Evolutionary conservation across 1,284 basidiomycete genomes (phyloP), one percentile per base, ranked within the genome.

Genomic region (Heterobasidion annosum): DNA sequence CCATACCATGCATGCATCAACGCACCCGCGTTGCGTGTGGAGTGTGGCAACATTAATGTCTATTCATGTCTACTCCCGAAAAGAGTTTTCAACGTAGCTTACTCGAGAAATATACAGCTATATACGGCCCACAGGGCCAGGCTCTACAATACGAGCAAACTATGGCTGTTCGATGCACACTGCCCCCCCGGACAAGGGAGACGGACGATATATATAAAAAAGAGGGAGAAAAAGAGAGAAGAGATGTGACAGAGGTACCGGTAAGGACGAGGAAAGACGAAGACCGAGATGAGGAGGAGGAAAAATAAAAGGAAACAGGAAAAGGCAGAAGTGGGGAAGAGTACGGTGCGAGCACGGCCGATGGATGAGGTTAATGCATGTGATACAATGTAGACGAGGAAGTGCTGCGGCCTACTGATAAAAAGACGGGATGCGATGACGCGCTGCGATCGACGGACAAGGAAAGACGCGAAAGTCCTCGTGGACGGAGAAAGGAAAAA

Each of bases 341-440:
- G 37, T 37, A 15, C 32, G 57, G 40, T 42, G 10, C 18, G 50
- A 37, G 52, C 46, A 48, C 46, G 25, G 50, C 54, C 50, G 57
- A 45, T 44, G 48, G 52, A 6, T 12, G 37, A n/a, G 37, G 10
- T 53, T 48, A 58, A 43, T 58, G 54, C 46, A 50, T 58, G 57
- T 58, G 40, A 56, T 58, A 58, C 57, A 58, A 54, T 58, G 43
- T 54, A 50, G 55, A 59, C 45, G 44, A 52, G 42, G 37, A n/a
- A 40, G 49, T 35, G 57, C 47, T 37, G 49, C 55, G 50, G 48
- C 15, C 37, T 16, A 40, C 53, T 44, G 15, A 51, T 50, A 47
- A 54, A 54, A 53, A 43, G 45, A 56, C 16, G 48, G 34, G 34
- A 53, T 48, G 34, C 44, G 52, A 48, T 51, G 40, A 58, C 40